Conservation (phyloP, 495 filamentous ascomycete species). For the Darksidea phi region DNA sequence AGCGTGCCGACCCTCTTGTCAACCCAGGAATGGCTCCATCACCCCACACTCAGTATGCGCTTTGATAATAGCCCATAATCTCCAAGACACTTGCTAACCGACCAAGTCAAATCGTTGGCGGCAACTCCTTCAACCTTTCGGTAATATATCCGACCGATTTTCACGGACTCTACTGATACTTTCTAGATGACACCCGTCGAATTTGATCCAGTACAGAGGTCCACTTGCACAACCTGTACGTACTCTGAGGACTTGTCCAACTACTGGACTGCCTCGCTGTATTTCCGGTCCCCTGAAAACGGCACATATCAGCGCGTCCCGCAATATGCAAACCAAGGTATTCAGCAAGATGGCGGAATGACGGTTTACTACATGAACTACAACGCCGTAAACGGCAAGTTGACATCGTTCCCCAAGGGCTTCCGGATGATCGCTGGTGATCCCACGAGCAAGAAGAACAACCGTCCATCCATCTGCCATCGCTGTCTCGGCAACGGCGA, state of each 20-base stretch:
- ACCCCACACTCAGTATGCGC: conserved; percentile 29
- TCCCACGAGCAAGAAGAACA: conserved; percentile 49
- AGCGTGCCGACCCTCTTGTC: conserved; percentile 48
- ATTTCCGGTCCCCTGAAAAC: conserved; percentile 51
- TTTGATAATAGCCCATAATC: too few relatives aligned
- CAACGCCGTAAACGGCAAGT: conserved; percentile 43
- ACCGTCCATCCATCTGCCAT: conserved; percentile 49
- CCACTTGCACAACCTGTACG: conserved; percentile 33
- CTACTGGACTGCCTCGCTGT: conserved; percentile 57
- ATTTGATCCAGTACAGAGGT: conserved; percentile 14
- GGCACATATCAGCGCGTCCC: conserved; percentile 51
- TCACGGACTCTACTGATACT: conserved; percentile 10
- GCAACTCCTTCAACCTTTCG: conserved; percentile 32
- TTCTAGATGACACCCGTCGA: conserved; percentile 22
- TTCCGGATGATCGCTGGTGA: conserved; percentile 57
- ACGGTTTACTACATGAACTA: conserved; percentile 57
- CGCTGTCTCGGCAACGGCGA: conserved; percentile 39
- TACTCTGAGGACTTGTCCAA: conserved; percentile 38
- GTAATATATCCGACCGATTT: background rate
- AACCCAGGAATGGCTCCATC: conserved; percentile 32
- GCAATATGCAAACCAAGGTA: conserved; percentile 50
- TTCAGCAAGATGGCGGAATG: conserved; percentile 51
- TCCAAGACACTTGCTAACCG: too few relatives aligned
- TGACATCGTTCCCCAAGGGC: conserved; percentile 48
- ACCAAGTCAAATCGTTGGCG: conserved; percentile 33